Percentiles rank a stretch among this genome's conserved stretches.
These are phyloP conservation scores for Hypericum androsaemum DNA, from an alignment of 345 rosid genomes.

Conservation along the genomic window DNA sequence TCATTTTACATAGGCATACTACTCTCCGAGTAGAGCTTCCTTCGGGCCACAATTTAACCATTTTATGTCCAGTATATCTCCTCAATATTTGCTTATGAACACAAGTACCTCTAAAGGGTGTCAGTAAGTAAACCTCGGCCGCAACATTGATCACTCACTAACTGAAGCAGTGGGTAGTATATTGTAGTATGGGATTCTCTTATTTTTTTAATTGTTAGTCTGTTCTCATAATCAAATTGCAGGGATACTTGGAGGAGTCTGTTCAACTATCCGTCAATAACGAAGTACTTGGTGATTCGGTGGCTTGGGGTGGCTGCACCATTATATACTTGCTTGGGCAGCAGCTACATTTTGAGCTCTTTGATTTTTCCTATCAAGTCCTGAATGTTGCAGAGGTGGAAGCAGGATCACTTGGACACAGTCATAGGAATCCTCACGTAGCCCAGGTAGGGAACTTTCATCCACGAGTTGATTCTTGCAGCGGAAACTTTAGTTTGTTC, in stretches of 20 bases:
- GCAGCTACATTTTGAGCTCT: conserved; percentile 93
- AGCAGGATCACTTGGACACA: conserved; percentile 47
- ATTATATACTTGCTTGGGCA: conserved; percentile 93
- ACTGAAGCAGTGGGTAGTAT: no score
- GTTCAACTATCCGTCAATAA: conserved; percentile 38
- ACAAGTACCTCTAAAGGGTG: no score
- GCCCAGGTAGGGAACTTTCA: conserved; percentile 43
- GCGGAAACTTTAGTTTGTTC: not conserved
- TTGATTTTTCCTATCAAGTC: conserved; percentile 92
- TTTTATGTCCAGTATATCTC: no score
- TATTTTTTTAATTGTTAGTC: not conserved
- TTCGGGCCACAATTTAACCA: no score
- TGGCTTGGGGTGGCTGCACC: conserved; percentile 99
- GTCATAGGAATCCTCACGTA: conserved; percentile 43
- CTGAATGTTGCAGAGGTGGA: conserved; percentile 95
- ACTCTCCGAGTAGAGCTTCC: not conserved
- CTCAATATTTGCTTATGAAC: no score
- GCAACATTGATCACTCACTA: no score
- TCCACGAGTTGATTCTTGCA: not conserved
- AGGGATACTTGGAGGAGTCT: conserved; percentile 86
- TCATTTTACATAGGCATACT: not conserved
- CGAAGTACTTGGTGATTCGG: conserved; percentile 75
- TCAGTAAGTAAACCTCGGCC: no score
- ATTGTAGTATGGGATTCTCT: not conserved
- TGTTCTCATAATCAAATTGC: conserved; percentile 15